Evolutionary conservation across 2,329 filamentous ascomycete species (phyloP), one percentile per base, ranked within the genome.

Genomic region (Aaosphaeria arxii): DNA sequence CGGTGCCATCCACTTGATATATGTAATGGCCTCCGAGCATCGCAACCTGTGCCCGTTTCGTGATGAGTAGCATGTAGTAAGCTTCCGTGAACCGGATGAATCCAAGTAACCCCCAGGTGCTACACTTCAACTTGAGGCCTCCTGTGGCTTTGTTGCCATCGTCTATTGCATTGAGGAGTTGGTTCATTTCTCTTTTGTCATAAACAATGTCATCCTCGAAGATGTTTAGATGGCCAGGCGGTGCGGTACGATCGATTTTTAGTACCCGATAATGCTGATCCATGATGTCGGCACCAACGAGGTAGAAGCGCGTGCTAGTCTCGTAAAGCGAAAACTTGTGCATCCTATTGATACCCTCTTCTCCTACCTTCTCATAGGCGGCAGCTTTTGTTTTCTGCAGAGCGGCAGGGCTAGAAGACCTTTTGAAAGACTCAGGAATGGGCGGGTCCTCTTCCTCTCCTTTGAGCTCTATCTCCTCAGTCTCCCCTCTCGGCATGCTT

Each of bases 251-350:
- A 67, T 97, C 92, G 59, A 99, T 95, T 71, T 97, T 96, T 64
- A 99, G 75, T 48, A 99, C 90, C 44, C 91, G 85, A 70, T 94
- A 97, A 29, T 88, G 84, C 61, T 83, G 87, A 69, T 97, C 94
- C 57, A 90, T 86, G 47, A 96, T 84, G 66, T 99, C 94, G 44
- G 89, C 88, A 11, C 94, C 94, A 13, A 97, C 90, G 55, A 99
- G 87, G 69, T 96, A 99, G 71, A 94, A 99, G 45, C 90, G 83
- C 47, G 86, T 90, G 9, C 89, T 88, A 3, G 94, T 99, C 74
- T 99, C 94, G 71, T 99, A 97, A 24, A 99, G 75, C n/a, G 89
- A 94, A 71, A 96, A 97, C 63, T 94, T 95, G 76, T 96, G 91
- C 90, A 99, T 96, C 44, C 70, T 66, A 53, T 71, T 70, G 38